Evolutionary conservation across 2,329 filamentous ascomycete genomes (phyloP), one percentile per base, ranked within the genome.

Genomic region (Epichloe aotearoae): DNA sequence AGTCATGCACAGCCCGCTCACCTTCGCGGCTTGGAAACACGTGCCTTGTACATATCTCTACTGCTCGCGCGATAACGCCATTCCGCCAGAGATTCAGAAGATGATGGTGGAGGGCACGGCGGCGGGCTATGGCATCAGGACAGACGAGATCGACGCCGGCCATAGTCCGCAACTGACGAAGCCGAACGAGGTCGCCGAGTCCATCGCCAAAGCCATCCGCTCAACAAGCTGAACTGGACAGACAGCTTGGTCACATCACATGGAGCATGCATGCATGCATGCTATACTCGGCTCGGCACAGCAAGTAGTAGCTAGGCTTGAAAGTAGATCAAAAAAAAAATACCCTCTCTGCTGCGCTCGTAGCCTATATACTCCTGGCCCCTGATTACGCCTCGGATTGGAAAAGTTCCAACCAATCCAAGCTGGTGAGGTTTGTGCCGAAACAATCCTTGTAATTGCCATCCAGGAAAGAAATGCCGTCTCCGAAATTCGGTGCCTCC

Each of bases 321-420:
- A 38, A 37, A 26, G 8, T 4, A 33, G 10, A 30, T 2, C 2
- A 30, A 8, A 3, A 14, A 14, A 14, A 14, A 19, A 30, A 40
- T 11, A 47, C 20, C 17, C 44, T 15, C 10, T 26, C 7, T 17
- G n/a, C 30, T 30, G 42, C 42, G 26, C 7, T 4, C n/a, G 10
- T 15, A 30, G 6, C 20, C 33, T 39, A 19, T 2, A 15, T 37
- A 11, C 26, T 50, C 1, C 11, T 30, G 30, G 30, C 8, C 30
- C 26, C 30, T 30, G 30, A 30, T 30, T 4, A 50, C 2, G 33
- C 30, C 20, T 44, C 48, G 11, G 33, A 45, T 12, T 44, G 48
- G 12, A 50, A 50, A 1, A 50, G 3, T 33, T 50, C 48, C 34
- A 50, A 12, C 48, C 48, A 50, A 20, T 50, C 34, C 34, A 50